Base-by-base conservation (phyloP, 164 flowering plant genomes). In the Cinnamomum chago region DNA sequence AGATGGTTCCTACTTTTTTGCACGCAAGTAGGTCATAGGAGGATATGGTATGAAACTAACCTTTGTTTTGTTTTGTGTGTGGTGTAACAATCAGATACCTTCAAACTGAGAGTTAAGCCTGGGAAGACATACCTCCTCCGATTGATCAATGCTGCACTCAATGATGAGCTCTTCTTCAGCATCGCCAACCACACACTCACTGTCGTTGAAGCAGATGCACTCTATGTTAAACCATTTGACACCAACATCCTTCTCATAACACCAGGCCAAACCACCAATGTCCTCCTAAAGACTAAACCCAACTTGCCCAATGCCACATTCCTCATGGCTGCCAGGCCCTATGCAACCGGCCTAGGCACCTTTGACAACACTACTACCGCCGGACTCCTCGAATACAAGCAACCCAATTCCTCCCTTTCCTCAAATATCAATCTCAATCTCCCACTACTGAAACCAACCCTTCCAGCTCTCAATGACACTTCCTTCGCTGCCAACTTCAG, bases 261-360 rank as follows among this genome's bases (percentile, higher is more conserved):
- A 3, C 90, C 90, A 2, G 92, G 92, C 66, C 92, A 88, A 70
- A 89, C 92, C 81, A 83, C 87, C 40, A 83, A 86, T 28, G 89
- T 88, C 24, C 86, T 89, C 23, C 86, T 89, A n/a, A 79, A 73
- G 20, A 82, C 91, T 50, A 83, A 81, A 50, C 76, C 81, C n/a
- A 2, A 50, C 62, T 70, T 9, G 58, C 87, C 88, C n/a, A 84
- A 82, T 3, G 81, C 85, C 65, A 80, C 86, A 30, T 89, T 81
- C 78, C 75, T 83, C 78, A 88, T 89, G 83, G 80, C 80, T 2
- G 90, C 90, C 12, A 75, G 85, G 35, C 88, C 92, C 2, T 86
- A 85, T 70, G 74, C 75, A 71, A 81, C 85, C 0, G 90, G 86
- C 65, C 77, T 2, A 0, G 89, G 81, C 62, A 58, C 88, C 17